phyloP scores from a whole-genome alignment of 2,329 filamentous ascomycete genomes.

The Clonostachys sp. region DNA sequence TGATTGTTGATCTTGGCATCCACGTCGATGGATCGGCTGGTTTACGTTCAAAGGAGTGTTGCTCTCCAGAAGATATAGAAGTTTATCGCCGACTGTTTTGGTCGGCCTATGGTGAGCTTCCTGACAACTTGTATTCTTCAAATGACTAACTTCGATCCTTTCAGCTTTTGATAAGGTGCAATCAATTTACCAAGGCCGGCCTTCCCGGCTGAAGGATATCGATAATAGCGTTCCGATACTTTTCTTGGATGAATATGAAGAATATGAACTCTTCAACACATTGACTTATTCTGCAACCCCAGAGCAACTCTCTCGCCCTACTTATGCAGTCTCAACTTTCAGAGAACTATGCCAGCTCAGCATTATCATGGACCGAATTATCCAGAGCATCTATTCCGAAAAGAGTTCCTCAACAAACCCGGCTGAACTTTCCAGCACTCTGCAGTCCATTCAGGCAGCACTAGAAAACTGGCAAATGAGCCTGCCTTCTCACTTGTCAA shows the following conservation, averaged over 20 bases:
- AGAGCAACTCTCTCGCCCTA: slow-evolving; percentile 24
- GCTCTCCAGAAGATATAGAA: slow-evolving; percentile 39
- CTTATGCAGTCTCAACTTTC: slow-evolving; percentile 37
- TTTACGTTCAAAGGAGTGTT: slow-evolving; percentile 9
- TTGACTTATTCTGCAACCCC: slow-evolving; percentile 26
- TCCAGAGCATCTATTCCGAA: slow-evolving; percentile 38
- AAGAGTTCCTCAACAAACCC: slow-evolving; percentile 26
- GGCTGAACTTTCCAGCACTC: slow-evolving; percentile 24
- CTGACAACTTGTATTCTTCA: no score
- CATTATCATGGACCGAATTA: slow-evolving; percentile 38
- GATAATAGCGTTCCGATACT: slow-evolving; percentile 39
- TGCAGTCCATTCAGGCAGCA: slow-evolving; percentile 30
- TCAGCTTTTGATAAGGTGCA: slow-evolving; percentile 44
- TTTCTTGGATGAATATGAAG: slow-evolving; percentile 45
- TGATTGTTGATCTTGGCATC: slow-evolving; percentile 50
- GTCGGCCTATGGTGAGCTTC: slow-evolving; percentile 30
- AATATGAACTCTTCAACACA: slow-evolving; percentile 45
- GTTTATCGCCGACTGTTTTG: slow-evolving; percentile 37
- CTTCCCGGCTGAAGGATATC: slow-evolving; percentile 36
- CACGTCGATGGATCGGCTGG: slow-evolving; percentile 31
- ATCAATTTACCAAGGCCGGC: slow-evolving; percentile 48
- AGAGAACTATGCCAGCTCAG: slow-evolving; percentile 34
- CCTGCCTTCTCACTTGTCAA: slow-evolving; percentile 32
- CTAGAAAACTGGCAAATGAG: slow-evolving; percentile 32
- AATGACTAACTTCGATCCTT: no score